Conservation (phyloP, 768 basidiomycete genomes). For the Daedaleopsis sinensis region DNA sequence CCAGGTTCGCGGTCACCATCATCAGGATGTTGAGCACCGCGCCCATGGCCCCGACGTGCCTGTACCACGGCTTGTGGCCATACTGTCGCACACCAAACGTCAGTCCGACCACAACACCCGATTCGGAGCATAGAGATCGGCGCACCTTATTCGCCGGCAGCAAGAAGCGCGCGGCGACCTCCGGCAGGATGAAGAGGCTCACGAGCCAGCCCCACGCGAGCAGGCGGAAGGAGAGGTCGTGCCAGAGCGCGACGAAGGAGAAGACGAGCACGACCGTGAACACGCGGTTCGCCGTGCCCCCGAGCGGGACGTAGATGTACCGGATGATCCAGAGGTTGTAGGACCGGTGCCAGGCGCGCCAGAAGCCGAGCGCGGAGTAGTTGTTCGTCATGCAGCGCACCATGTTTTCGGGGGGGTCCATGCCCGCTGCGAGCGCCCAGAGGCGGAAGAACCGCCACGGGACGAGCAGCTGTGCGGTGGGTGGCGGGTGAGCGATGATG, state of each 20-base stretch:
- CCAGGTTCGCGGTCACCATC: constrained; percentile 92
- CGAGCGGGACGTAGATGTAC: constrained; percentile 94
- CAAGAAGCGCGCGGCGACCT: constrained; percentile 62
- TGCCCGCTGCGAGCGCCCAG: constrained; percentile 86
- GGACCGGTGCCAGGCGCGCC: constrained; percentile 95
- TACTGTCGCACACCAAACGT: constrained; percentile 49
- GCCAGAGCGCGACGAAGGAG: constrained; percentile 98
- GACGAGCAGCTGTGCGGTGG: constrained; percentile 67
- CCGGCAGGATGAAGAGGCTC: constrained; percentile 87
- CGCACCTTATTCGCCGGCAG: constrained; percentile 67
- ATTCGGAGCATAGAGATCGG: neutral
- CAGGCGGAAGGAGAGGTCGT: constrained; percentile 86
- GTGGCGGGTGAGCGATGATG: neutral
- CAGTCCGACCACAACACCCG: neutral
- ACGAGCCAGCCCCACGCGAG: constrained; percentile 98
- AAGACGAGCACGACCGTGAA: constrained; percentile 81
- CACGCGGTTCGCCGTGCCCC: constrained; percentile 61
- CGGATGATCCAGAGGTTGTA: constrained; percentile 96
- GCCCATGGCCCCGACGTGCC: constrained; percentile 82
- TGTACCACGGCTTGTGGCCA: constrained; percentile 72
- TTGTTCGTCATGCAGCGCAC: constrained; percentile 98
- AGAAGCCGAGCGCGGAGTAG: constrained; percentile 91
- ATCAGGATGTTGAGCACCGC: constrained; percentile 82
- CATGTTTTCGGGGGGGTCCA: constrained; percentile 99
- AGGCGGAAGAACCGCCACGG: constrained; percentile 97